Evolutionary conservation across 148 eudicot genomes (phyloP).

Genomic region (Rhododendron vialii): DNA sequence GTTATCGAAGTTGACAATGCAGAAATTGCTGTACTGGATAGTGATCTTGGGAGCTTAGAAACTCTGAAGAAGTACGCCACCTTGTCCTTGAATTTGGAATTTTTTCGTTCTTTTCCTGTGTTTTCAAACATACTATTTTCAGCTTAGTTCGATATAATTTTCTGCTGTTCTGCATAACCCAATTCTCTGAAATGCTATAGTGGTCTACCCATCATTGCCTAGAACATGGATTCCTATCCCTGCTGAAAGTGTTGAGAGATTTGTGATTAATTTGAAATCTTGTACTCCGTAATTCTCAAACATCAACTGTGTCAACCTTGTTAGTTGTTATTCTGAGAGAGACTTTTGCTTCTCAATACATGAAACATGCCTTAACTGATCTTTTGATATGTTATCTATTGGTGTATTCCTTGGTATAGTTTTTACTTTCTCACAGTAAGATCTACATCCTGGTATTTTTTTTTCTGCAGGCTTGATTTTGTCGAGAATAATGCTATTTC

Average conservation of each 20-base stretch:
- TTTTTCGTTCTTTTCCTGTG: neutral
- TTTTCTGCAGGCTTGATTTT: slow-evolving; percentile 58
- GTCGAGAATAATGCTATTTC: slow-evolving; percentile 51
- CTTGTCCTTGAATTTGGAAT: neutral
- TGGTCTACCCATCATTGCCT: neutral
- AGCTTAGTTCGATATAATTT: neutral
- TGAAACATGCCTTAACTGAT: neutral
- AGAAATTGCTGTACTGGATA: slow-evolving; percentile 73
- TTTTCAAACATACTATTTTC: neutral
- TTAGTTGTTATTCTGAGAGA: neutral
- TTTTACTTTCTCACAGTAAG: neutral
- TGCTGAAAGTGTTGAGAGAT: neutral
- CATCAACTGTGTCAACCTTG: neutral
- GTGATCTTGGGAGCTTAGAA: slow-evolving; percentile 63
- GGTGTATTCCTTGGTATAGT: no score
- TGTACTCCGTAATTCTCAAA: neutral
- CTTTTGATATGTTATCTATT: neutral
- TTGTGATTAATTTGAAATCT: neutral
- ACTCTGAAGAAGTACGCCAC: slow-evolving; percentile 53
- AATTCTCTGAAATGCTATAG: neutral
- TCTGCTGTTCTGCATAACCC: neutral
- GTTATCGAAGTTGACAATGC: slow-evolving; percentile 53
- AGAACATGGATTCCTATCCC: neutral
- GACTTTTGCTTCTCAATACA: neutral
- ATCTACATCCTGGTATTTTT: neutral